These are phyloP conservation scores for Ophiostoma ips DNA, from an alignment of 2,329 filamentous ascomycete species.

Conservation along the genomic window DNA sequence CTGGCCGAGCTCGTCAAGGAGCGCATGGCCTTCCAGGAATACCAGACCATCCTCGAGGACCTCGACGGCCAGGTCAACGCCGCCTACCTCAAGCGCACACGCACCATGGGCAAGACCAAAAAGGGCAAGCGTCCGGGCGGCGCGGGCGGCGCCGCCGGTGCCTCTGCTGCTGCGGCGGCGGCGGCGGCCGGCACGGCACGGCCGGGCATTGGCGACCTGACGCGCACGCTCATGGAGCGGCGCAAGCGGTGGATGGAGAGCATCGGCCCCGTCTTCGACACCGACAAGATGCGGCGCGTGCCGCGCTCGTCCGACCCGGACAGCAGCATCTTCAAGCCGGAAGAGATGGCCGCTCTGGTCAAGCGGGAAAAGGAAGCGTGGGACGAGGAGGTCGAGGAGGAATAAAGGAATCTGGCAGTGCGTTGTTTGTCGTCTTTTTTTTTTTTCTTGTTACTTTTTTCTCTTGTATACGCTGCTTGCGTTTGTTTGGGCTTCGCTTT, in stretches of 20 bases:
- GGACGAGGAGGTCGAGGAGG: constrained; percentile 66
- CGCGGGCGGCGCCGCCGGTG: constrained; percentile 28
- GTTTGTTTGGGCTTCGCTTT: not conserved
- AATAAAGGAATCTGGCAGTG: constrained; percentile 13
- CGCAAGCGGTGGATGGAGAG: constrained; percentile 79
- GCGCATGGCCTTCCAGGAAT: constrained; percentile 92
- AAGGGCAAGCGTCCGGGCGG: constrained; percentile 47
- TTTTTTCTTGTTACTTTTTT: not conserved
- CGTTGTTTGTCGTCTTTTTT: not conserved
- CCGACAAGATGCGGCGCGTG: constrained; percentile 60
- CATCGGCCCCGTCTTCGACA: constrained; percentile 82
- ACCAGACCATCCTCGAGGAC: constrained; percentile 91
- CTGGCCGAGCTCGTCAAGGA: constrained; percentile 80
- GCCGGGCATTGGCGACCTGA: constrained; percentile 81
- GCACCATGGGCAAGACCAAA: constrained; percentile 91
- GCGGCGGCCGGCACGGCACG: constrained; percentile 40
- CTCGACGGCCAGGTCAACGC: constrained; percentile 89
- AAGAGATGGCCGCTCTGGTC: constrained; percentile 58
- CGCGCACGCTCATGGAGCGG: constrained; percentile 84
- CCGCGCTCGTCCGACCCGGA: constrained; percentile 50
- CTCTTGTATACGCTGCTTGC: not conserved
- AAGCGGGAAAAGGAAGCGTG: constrained; percentile 66
- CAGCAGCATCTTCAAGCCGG: constrained; percentile 59
- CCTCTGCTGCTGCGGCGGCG: constrained; percentile 21
- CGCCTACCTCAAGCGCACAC: constrained; percentile 88